A percentile compares a stretch with the other conserved stretches of the same genome.
Conservation (phyloP, 2,329 filamentous ascomycete genomes). For the Zarea fungicola region DNA sequence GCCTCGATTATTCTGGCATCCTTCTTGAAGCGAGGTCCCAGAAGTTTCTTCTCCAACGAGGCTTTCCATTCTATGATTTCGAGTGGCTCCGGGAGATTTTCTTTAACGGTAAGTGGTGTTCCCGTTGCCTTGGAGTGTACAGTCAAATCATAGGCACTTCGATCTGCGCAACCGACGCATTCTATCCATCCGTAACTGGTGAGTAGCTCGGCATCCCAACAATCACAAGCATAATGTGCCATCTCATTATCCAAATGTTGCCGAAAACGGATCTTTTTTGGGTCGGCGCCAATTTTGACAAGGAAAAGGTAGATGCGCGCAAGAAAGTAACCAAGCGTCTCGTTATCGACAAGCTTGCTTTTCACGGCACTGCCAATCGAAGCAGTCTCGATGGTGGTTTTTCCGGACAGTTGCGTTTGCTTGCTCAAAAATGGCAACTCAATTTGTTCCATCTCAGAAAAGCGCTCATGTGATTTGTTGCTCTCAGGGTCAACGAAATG, state of each 20-base stretch:
- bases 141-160: constrained; percentile 61
- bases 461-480: constrained; percentile 57
- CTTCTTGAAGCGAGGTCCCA: constrained; percentile 63
- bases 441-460: constrained; percentile 54
- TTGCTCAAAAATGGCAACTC: constrained; percentile 57
- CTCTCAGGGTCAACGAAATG: constrained; percentile 63
- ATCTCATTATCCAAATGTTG: constrained; percentile 69
- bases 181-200: constrained; percentile 67
- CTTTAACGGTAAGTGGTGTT: constrained; percentile 54
- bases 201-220: constrained; percentile 64
- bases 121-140: constrained; percentile 63
- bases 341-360: constrained; percentile 58
- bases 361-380: constrained; percentile 59
- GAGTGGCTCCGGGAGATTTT: constrained; percentile 54
- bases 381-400: constrained; percentile 50
- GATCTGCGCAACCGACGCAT: constrained; percentile 64
- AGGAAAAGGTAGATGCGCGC: constrained; percentile 61
- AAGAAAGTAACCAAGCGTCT: constrained; percentile 65
- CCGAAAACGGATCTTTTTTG: constrained; percentile 60
- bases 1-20: constrained; percentile 59
- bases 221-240: constrained; percentile 67
- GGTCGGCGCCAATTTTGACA: constrained; percentile 55
- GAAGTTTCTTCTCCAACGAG: constrained; percentile 62
- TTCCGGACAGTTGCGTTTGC: constrained; percentile 55
- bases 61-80: constrained; percentile 58